Base-by-base conservation (phyloP, 2,329 filamentous ascomycete species). In the Apiospora rasikravindrae region DNA sequence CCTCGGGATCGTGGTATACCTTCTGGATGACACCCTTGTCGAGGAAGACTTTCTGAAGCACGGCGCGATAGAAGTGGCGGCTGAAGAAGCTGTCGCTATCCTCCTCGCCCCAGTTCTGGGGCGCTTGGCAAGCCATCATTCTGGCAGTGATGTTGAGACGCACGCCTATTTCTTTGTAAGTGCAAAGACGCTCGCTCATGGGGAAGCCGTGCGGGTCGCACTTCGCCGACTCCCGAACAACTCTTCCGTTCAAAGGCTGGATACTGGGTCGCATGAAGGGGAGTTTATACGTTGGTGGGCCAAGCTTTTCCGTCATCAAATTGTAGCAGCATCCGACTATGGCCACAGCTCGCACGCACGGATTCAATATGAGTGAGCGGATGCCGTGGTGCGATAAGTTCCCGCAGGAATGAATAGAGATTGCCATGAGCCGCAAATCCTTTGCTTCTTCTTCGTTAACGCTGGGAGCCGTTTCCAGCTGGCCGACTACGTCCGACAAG, bases 271-370 rank as follows among this genome's bases (percentile, higher is more conserved):
- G 92, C 47, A 96, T 88, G 68, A 90, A 89, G 1, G 94, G 92
- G 26, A 94, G 88, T 81, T 98, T 98, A 85, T 94, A 96, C 0
- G 94, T 95, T 24, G 94, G 93, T 1, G 95, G 94, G 0, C 94
- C 94, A 16, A 98, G 89, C 72, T 94, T 91, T 83, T 98, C 96
- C 0, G 96, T 98, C 76, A 98, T 85, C 7, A 98, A 90, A 78
- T 99, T 99, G 87, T 99, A 98, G 86, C 96, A 99, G 85, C 96
- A 99, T 67, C 96, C 96, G 73, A 99, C 94, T 80, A 99, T 95
- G 72, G 96, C 96, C 29, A 98, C 92, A n/a, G 95, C 94, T 44
- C 91, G 90, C 71, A 98, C 95, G 5, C 91, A 89, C 0, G 93
- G 92, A 79, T 98, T 98, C 72, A 97, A 84, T 1, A 95, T 83